Conservation (phyloP, 345 rosid genomes). For the Syzygium aqueum region DNA sequence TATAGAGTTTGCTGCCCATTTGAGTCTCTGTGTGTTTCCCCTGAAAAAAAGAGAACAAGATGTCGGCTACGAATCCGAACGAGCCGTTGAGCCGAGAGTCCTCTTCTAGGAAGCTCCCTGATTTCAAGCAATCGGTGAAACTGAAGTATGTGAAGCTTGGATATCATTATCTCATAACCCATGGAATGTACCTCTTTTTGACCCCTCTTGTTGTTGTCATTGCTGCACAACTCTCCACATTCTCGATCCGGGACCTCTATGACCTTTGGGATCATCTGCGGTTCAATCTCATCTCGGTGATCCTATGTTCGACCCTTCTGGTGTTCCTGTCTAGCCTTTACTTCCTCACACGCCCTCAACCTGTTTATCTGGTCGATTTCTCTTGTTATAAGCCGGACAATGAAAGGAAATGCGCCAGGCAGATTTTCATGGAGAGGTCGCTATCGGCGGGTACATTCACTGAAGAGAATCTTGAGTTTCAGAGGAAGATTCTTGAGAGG, state of each 20-base stretch:
- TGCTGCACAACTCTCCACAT: slow-evolving; percentile 28
- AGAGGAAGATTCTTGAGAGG: slow-evolving; percentile 38
- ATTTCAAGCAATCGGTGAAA: slow-evolving; percentile 39
- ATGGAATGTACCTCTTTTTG: slow-evolving; percentile 29
- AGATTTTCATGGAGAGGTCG: slow-evolving; percentile 29
- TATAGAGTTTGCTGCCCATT: not conserved
- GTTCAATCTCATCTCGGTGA: slow-evolving; percentile 36
- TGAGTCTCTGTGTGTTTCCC: not conserved
- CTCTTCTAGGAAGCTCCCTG: slow-evolving; percentile 21
- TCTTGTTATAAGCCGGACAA: slow-evolving; percentile 34
- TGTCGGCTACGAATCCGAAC: slow-evolving; percentile 9
- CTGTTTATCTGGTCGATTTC: slow-evolving; percentile 36
- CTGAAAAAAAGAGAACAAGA: not conserved
- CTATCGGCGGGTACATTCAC: slow-evolving; percentile 20
- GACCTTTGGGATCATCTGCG: slow-evolving; percentile 42
- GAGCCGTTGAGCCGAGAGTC: slow-evolving; percentile 8
- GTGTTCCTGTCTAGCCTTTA: slow-evolving; percentile 36
- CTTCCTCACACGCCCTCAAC: slow-evolving; percentile 29
- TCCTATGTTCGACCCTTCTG: slow-evolving; percentile 32
- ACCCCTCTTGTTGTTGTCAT: slow-evolving; percentile 28
- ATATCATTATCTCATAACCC: slow-evolving; percentile 28
- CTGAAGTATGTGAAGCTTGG: slow-evolving; percentile 42
- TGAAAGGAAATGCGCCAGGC: slow-evolving; percentile 24
- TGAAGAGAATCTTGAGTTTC: slow-evolving; percentile 30
- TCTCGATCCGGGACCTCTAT: slow-evolving; percentile 24